Evolutionary conservation across 2,329 filamentous ascomycete species (phyloP).

Genomic region (Neurospora crassa): DNA sequence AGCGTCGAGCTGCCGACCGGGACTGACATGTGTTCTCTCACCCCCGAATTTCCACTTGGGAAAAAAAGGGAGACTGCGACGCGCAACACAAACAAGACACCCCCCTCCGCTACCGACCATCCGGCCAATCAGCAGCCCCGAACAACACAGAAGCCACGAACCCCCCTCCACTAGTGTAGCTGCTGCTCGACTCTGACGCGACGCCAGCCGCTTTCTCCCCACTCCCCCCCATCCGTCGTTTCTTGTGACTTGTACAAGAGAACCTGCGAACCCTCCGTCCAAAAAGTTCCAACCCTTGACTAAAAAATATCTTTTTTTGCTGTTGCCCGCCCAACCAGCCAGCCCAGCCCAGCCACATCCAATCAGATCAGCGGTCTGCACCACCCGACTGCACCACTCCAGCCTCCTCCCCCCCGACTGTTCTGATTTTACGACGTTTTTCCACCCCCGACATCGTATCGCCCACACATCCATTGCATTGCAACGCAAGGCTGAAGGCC

Average conservation of each 20-base stretch:
- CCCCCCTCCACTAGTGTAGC: background rate
- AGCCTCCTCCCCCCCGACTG: background rate
- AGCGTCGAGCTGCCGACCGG: slow-evolving; percentile 25
- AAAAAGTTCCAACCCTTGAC: background rate
- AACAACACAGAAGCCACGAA: slow-evolving; percentile 2
- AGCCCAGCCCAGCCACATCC: background rate
- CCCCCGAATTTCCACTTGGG: slow-evolving; percentile 17
- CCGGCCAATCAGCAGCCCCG: slow-evolving; percentile 12
- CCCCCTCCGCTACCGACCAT: background rate
- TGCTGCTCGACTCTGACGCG: background rate
- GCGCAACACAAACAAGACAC: slow-evolving; percentile 11
- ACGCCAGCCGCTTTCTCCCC: slow-evolving; percentile 5
- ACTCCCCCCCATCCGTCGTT: slow-evolving; percentile 4
- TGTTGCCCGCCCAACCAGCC: background rate
- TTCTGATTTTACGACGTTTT: slow-evolving; percentile 11
- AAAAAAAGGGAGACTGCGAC: slow-evolving; percentile 14
- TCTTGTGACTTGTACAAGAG: slow-evolving; percentile 1
- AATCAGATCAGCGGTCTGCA: background rate
- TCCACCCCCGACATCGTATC: slow-evolving; percentile 12
- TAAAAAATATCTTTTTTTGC: slow-evolving; percentile 1
- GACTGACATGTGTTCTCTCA: slow-evolving; percentile 24
- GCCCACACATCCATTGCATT: background rate
- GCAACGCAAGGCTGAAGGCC: slow-evolving; percentile 18
- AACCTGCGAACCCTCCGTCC: background rate
- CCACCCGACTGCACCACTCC: background rate